A percentile compares a stretch with the other conserved stretches of the same genome.
phyloP scores from a whole-genome alignment of 331 rosid species.

The Rosa hybrid region DNA sequence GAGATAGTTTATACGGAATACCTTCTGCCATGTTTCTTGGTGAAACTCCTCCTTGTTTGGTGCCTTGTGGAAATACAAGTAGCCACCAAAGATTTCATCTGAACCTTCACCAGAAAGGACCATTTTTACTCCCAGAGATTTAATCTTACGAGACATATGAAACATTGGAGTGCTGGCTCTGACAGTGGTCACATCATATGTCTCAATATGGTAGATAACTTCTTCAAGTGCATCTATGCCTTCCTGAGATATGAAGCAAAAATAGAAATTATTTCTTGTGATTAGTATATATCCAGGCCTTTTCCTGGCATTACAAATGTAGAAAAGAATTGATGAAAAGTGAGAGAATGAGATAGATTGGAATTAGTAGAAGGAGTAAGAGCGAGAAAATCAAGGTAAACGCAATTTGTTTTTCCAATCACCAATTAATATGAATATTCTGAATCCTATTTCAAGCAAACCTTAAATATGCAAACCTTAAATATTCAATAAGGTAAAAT shows the following conservation, averaged over 20 bases:
- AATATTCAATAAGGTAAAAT: not conserved
- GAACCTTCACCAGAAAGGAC: constrained; percentile 99
- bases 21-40: constrained; percentile 91
- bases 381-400: not conserved
- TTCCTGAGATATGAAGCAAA: constrained; percentile 61
- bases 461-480: not conserved
- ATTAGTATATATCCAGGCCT: constrained; percentile 1
- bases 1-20: constrained; percentile 16
- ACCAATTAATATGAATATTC: not conserved
- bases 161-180: constrained; percentile 99
- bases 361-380: no score
- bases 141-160: constrained; percentile 95
- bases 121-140: constrained; percentile 97
- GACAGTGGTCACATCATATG: constrained; percentile 88
- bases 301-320: not conserved
- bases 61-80: constrained; percentile 94
- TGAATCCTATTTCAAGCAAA: not conserved
- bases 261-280: not conserved
- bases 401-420: not conserved
- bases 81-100: constrained; percentile 97
- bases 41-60: constrained; percentile 87
- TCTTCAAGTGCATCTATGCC: constrained; percentile 98
- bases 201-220: constrained; percentile 93
- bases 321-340: not conserved
- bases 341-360: not conserved